Evolutionary conservation across 208 protist genomes (phyloP), one percentile per base, ranked within the genome.

Genomic region (Borovskyia barvae): DNA sequence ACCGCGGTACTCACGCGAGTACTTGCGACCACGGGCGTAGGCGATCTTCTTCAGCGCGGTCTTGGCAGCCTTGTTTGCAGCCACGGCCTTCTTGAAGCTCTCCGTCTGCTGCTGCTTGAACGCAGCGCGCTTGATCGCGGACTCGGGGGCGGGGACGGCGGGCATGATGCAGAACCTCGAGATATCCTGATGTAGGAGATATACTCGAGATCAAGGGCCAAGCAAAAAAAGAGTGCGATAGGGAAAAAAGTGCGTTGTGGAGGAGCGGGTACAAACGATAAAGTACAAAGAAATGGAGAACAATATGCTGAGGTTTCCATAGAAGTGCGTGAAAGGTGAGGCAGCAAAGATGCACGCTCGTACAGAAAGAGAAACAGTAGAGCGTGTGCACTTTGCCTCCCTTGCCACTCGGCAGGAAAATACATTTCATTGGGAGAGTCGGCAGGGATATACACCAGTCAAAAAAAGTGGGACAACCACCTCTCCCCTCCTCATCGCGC

Each of bases 1-100:
- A n/a, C 66, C 52, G 45, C 80, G 75, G 96, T 99, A 99, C 84
- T 99, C 92, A 56, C 92, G 88, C 5, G 87, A 95, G 88, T 99
- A 99, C 76, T 87, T 78, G 57, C 87, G 79, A 30, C 77, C 86
- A 50, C 87, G 80, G 36, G 55, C 7, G 71, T 90, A 90, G 20
- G 82, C 82, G 17, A 73, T 35, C 75, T 87, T 88, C 82, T 85
- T 90, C 58, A 89, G 72, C 11, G 80, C 60, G 54, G 63, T 45
- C 77, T 81, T 82, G 26, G 76, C 80, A 17, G 75, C 74, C 78
- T 89, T 90, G 63, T 67, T 80, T 25, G 82, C 82, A 11, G 64
- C 75, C 61, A 82, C 76, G 26, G 86, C 86, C 72, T 89, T 87
- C 79, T 88, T 90, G 83, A 89, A 90, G 83, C 79, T 89, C 72